Conservation (phyloP, 495 filamentous ascomycete genomes). For the Aspergillus funiculosus region DNA sequence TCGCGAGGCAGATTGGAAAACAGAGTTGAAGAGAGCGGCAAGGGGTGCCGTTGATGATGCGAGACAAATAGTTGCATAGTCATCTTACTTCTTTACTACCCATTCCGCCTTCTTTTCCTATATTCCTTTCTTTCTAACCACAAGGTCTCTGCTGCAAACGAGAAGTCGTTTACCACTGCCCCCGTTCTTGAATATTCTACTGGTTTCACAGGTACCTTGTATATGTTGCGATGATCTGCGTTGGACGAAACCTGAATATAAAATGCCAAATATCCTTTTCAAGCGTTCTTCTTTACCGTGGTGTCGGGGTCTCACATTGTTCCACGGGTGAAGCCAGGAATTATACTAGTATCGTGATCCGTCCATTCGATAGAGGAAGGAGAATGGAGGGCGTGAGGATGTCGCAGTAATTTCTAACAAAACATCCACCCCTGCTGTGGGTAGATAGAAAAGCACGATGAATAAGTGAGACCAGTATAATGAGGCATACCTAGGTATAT, state of each 20-base stretch:
- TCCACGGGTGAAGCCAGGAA: too few species aligned
- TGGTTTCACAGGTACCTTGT: slow-evolving; percentile 4
- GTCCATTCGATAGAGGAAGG: too few species aligned
- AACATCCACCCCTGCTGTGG: too few species aligned
- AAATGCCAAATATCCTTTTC: slow-evolving; percentile 5
- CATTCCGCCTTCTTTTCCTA: neutral
- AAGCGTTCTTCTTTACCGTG: too few species aligned
- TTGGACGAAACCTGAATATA: slow-evolving; percentile 7
- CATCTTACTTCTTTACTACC: neutral
- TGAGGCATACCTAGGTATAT: too few species aligned
- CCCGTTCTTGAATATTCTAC: neutral
- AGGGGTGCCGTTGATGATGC: slow-evolving; percentile 59
- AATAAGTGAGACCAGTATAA: too few species aligned
- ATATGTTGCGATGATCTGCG: slow-evolving; percentile 9
- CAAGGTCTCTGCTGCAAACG: too few species aligned
- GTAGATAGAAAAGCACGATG: too few species aligned
- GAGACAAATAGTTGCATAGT: slow-evolving; percentile 34
- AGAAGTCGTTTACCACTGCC: neutral
- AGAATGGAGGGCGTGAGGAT: too few species aligned
- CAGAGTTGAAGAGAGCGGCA: slow-evolving; percentile 78
- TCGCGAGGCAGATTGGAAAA: slow-evolving; percentile 63
- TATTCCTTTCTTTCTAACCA: neutral
- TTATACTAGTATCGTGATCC: too few species aligned
- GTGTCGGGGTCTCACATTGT: too few species aligned
- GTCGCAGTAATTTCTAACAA: too few species aligned